These are phyloP conservation scores for Singerocomus inundabilis DNA, from an alignment of 1,284 basidiomycete genomes.

Conservation along the genomic window DNA sequence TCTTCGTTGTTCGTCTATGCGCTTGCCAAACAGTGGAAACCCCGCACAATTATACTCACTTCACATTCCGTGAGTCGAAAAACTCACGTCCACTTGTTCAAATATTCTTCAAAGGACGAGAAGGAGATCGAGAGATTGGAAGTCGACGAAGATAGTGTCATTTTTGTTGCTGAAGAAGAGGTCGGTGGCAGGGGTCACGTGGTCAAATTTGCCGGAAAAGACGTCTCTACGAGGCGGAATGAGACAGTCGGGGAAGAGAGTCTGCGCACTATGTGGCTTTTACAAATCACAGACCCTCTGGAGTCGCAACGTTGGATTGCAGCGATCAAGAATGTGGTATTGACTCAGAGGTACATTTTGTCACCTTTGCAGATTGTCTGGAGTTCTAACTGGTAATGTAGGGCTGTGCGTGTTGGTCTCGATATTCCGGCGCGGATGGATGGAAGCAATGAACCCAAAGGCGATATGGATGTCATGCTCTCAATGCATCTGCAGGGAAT, in stretches of 20 bases:
- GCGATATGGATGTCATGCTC: slow-evolving; percentile 77
- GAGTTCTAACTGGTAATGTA: slow-evolving; percentile 27
- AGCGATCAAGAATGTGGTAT: slow-evolving; percentile 66
- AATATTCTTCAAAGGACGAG: slow-evolving; percentile 53
- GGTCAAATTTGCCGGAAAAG: slow-evolving; percentile 63
- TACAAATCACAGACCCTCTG: slow-evolving; percentile 57
- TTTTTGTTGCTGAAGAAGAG: slow-evolving; percentile 69
- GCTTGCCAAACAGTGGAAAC: slow-evolving; percentile 71
- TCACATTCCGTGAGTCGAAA: slow-evolving; percentile 39
- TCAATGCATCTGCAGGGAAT: slow-evolving; percentile 70
- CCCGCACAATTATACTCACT: slow-evolving; percentile 61
- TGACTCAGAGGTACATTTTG: slow-evolving; percentile 58
- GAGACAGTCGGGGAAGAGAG: slow-evolving; percentile 12
- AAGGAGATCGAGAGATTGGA: slow-evolving; percentile 68
- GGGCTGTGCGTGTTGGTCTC: slow-evolving; percentile 65
- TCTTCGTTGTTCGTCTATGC: slow-evolving; percentile 67
- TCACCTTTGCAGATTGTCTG: not conserved
- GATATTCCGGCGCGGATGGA: slow-evolving; percentile 45
- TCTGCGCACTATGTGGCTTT: slow-evolving; percentile 49
- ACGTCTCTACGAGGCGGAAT: slow-evolving; percentile 50
- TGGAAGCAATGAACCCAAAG: slow-evolving; percentile 57
- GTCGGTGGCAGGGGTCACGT: slow-evolving; percentile 61
- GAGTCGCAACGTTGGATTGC: slow-evolving; percentile 74
- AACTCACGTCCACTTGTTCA: slow-evolving; percentile 73
- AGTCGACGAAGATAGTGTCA: slow-evolving; percentile 70